Percentiles rank a stretch among this genome's conserved stretches.
These are phyloP conservation scores for Pouteria glomerata DNA, from an alignment of 148 eudicot genomes.

Conservation along the genomic window DNA sequence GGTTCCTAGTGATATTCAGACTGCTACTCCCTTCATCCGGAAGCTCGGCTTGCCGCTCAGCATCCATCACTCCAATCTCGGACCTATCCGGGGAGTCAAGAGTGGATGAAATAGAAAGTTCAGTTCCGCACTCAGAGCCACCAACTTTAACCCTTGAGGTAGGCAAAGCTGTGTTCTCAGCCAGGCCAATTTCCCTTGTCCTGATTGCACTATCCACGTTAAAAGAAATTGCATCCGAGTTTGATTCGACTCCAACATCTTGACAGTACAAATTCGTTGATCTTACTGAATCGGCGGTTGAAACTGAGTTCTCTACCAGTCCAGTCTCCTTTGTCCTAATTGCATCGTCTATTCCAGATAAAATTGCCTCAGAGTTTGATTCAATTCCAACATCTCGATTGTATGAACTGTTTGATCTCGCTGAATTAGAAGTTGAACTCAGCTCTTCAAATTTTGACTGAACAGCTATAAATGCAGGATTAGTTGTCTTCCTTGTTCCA, in stretches of 20 bases:
- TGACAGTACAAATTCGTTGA: slow-evolving; percentile 26
- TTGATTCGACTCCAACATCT: slow-evolving; percentile 33
- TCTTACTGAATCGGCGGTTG: too few species aligned
- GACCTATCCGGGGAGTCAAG: slow-evolving; percentile 82
- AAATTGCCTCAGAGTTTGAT: slow-evolving; percentile 21
- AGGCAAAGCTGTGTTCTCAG: slow-evolving; percentile 27
- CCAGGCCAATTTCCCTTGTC: slow-evolving; percentile 24
- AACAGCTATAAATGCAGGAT: slow-evolving; percentile 67
- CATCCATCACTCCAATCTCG: slow-evolving; percentile 35
- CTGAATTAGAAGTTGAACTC: slow-evolving; percentile 33
- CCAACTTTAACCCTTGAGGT: slow-evolving; percentile 33
- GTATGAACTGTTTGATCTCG: slow-evolving; percentile 28
- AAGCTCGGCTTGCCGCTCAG: slow-evolving; percentile 29
- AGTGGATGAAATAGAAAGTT: slow-evolving; percentile 80
- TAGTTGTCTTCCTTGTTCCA: slow-evolving; percentile 56
- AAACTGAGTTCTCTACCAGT: slow-evolving; percentile 42
- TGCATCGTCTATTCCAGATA: slow-evolving; percentile 29
- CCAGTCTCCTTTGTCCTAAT: slow-evolving; percentile 25
- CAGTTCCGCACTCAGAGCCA: slow-evolving; percentile 89
- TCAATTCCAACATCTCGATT: slow-evolving; percentile 33
- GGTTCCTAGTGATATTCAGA: slow-evolving; percentile 6
- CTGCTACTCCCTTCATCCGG: slow-evolving; percentile 25
- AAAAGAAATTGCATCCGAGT: slow-evolving; percentile 24
- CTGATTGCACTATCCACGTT: slow-evolving; percentile 24
- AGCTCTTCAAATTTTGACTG: slow-evolving; percentile 69